Percentiles rank a stretch among this genome's conserved stretches.
These are phyloP conservation scores for Gossypium anomalum DNA, from an alignment of 345 rosid species.

Conservation along the genomic window DNA sequence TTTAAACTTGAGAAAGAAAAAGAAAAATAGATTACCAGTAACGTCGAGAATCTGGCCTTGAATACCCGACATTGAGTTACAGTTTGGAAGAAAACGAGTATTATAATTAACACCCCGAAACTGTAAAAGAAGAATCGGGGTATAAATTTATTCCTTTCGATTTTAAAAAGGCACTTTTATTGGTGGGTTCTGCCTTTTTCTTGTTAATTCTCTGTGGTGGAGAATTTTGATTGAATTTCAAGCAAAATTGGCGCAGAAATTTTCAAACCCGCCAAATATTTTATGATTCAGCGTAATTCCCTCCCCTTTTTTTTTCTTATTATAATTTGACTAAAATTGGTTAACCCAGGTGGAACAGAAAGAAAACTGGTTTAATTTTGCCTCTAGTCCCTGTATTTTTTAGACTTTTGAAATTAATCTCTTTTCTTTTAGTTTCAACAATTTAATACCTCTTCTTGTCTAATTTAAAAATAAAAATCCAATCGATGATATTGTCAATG, in stretches of 20 bases:
- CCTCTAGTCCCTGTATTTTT: too few species aligned
- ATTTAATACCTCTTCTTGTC: too few species aligned
- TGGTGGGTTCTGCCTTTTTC: background rate
- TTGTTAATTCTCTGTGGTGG: background rate
- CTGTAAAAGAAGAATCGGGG: background rate
- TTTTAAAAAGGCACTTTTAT: background rate
- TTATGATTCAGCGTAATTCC: background rate
- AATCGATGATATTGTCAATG: too few species aligned
- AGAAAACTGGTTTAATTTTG: background rate
- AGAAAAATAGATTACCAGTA: slow-evolving; percentile 29
- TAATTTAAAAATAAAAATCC: too few species aligned
- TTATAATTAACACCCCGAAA: background rate
- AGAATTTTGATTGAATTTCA: background rate
- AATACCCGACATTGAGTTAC: slow-evolving; percentile 36
- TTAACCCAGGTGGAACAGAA: background rate
- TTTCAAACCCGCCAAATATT: background rate
- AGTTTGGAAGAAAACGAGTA: background rate
- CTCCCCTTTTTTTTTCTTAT: background rate
- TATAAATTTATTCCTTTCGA: background rate
- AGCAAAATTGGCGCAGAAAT: background rate
- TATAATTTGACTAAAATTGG: background rate
- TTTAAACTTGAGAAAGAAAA: slow-evolving; percentile 6
- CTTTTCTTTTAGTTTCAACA: too few species aligned
- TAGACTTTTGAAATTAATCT: too few species aligned
- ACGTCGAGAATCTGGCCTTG: slow-evolving; percentile 58